Conservation (phyloP, 345 rosid genomes). For the Hibiscus trionum region DNA sequence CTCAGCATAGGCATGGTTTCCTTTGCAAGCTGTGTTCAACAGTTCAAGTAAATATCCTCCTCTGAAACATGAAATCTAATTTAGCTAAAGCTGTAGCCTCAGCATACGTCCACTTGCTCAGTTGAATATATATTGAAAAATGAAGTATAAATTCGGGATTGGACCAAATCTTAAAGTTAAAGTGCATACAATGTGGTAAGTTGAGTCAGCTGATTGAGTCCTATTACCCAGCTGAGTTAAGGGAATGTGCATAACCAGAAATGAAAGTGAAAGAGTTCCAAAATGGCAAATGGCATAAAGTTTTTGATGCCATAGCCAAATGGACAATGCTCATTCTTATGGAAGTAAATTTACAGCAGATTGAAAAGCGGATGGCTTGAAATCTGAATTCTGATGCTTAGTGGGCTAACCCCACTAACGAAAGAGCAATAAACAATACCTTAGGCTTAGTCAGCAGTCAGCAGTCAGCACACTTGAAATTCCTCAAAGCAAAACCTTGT, state of each 20-base stretch:
- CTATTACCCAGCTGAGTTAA: not conserved
- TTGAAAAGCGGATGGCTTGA: not conserved
- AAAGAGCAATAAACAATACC: too few relatives aligned
- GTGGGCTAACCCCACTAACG: too few relatives aligned
- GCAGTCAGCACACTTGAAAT: too few relatives aligned
- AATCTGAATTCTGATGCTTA: too few relatives aligned
- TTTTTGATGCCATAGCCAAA: not conserved
- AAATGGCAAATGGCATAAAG: not conserved
- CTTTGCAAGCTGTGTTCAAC: not conserved
- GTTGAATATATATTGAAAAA: not conserved
- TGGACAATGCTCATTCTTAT: not conserved
- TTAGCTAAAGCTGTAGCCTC: conserved; percentile 4
- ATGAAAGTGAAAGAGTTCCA: not conserved
- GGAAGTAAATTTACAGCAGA: not conserved
- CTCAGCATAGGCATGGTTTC: not conserved
- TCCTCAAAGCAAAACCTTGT: too few relatives aligned
- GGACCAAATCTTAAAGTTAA: not conserved
- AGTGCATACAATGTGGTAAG: not conserved
- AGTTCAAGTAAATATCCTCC: not conserved
- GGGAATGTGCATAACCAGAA: not conserved
- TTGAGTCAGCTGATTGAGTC: not conserved
- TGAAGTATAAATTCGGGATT: not conserved
- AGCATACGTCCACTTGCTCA: conserved; percentile 24
- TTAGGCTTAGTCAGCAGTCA: too few relatives aligned
- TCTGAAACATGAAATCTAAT: not conserved